Evolutionary conservation across 2,329 filamentous ascomycete genomes (phyloP), one percentile per base, ranked within the genome.

Genomic region (Penicillium sp.): DNA sequence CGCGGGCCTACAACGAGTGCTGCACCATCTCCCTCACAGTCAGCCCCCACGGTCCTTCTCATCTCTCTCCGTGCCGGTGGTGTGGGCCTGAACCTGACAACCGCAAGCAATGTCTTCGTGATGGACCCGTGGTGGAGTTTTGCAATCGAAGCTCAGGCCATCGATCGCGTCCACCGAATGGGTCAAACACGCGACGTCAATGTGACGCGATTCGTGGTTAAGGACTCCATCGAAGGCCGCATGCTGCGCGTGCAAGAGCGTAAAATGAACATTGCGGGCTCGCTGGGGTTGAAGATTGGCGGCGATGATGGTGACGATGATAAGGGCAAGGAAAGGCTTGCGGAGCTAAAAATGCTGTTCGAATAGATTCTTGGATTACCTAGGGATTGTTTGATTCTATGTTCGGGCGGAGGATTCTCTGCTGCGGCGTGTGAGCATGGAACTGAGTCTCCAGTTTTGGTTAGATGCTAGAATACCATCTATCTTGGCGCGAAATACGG

Each of bases 71-170:
- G 91, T 18, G 94, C 95, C 0, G 94, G 95, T 4, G 95, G 94
- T 23, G 94, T 99, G 0, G 94, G 94, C 0, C 79, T 99, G 40
- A 99, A 99, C 68, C 75, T 99, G 57, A 97, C 93, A 0, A 87
- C 86, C 61, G 94, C 94, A 6, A 90, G 87, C 60, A 81, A 90
- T 50, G 95, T 99, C 5, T 99, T 88, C 76, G 95, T 99, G 89
- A 97, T 99, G 94, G 94, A 99, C 73, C 94, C 94, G 0, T 99
- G 94, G 94, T 99, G 94, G 94, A 95, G 90, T 69, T 99, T 93
- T 73, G 92, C 94, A 0, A 87, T 97, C 11, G 94, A 99, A 74
- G 91, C 92, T 5, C 94, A 99, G 74, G 94, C 94, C 8, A 97
- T 99, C 67, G 94, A 99, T 76, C 90, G 94, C 1, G 91, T 99